Percentiles rank a stretch among this genome's conserved stretches.
phyloP scores from a whole-genome alignment of 176 grass and related monocot genomes.

The Avena atlantica region DNA sequence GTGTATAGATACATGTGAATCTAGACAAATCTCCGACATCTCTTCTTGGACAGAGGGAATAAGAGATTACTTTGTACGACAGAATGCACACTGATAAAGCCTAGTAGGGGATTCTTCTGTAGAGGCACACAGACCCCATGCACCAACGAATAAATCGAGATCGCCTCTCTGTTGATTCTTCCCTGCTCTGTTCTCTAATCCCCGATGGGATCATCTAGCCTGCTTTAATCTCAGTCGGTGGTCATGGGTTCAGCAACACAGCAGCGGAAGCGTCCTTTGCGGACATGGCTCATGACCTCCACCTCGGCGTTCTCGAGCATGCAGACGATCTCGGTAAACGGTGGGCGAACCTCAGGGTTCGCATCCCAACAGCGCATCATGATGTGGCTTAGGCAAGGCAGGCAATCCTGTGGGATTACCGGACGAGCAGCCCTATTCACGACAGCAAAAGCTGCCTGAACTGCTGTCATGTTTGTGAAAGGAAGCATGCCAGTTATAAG shows the following conservation, averaged over 20 bases:
- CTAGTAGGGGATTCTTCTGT: not conserved
- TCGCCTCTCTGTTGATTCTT: conserved; percentile 28
- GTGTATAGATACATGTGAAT: no score
- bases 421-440: conserved; percentile 91
- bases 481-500: conserved; percentile 97
- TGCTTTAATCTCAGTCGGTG: conserved; percentile 64
- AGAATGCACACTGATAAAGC: conserved; percentile 45
- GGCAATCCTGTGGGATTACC: conserved; percentile 80
- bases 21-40: no score
- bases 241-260: conserved; percentile 94
- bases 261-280: conserved; percentile 91
- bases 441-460: conserved; percentile 97
- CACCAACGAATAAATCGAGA: conserved; percentile 39
- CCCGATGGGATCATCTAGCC: conserved; percentile 23
- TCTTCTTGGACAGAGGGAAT: no score
- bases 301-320: conserved; percentile 91
- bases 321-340: conserved; percentile 85
- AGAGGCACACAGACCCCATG: conserved; percentile 14
- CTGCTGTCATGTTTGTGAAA: conserved; percentile 92
- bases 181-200: conserved; percentile 25
- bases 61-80: conserved; percentile 52
- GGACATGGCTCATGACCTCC: conserved; percentile 81
- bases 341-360: conserved; percentile 82
- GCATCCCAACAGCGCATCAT: conserved; percentile 98
- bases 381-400: conserved; percentile 76